These are phyloP conservation scores for Gyromitra esculenta DNA, from an alignment of 2,329 filamentous ascomycete genomes.

Conservation along the genomic window DNA sequence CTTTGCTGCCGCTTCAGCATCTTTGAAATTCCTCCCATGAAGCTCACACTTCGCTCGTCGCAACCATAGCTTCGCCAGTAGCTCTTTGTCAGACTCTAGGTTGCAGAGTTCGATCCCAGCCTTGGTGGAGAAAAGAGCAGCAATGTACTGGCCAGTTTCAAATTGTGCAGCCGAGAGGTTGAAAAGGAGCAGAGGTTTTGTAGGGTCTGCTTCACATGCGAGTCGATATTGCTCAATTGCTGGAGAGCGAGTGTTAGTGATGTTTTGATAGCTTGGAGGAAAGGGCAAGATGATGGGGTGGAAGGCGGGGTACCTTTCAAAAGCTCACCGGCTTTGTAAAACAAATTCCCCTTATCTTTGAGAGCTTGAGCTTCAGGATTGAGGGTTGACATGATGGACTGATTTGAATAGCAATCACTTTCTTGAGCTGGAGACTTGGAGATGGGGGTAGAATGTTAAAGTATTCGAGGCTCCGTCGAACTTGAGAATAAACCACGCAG, in stretches of 20 bases:
- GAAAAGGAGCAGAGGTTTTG: conserved; percentile 18
- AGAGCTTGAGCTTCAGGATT: conserved; percentile 13
- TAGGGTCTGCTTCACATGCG: conserved; percentile 23
- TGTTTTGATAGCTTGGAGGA: background rate
- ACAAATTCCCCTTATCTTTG: conserved; percentile 32
- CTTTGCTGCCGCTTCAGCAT: conserved; percentile 21
- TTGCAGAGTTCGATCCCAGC: conserved; percentile 31
- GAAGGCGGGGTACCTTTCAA: conserved; percentile 18
- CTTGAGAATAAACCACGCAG: background rate
- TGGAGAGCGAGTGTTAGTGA: conserved; percentile 17
- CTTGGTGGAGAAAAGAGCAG: conserved; percentile 9
- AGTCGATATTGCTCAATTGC: conserved; percentile 41
- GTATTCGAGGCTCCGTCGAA: background rate
- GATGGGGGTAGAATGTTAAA: background rate
- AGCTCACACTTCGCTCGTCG: conserved; percentile 36
- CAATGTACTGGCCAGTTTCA: conserved; percentile 33
- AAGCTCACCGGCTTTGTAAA: conserved; percentile 34
- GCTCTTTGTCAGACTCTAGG: background rate
- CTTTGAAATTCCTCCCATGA: conserved; percentile 14
- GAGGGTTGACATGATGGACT: background rate
- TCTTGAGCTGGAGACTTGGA: background rate
- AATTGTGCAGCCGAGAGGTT: conserved; percentile 45
- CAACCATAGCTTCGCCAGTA: conserved; percentile 44
- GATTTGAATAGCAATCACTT: background rate
- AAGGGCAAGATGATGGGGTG: too few relatives aligned